phyloP scores from a whole-genome alignment of 306 rosid genomes.

The Corylus americana region DNA sequence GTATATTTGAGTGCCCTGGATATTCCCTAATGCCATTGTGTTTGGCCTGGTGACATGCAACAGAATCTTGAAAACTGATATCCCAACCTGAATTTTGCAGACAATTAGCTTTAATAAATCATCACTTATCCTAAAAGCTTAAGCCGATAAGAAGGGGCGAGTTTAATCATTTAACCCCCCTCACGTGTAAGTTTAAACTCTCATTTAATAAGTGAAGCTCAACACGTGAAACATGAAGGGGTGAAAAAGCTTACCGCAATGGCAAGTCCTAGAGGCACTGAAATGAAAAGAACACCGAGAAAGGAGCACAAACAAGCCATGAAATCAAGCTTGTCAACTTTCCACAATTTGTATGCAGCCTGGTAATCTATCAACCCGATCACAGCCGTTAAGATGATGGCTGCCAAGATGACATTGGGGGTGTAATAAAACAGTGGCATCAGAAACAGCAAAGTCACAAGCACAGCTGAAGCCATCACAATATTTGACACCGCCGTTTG shows the following conservation, averaged over 20 bases:
- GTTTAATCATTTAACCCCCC: not conserved
- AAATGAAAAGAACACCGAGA: conserved; percentile 87
- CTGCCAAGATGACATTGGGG: conserved; percentile 79
- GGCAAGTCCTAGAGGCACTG: conserved; percentile 90
- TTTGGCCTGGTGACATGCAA: conserved; percentile 94
- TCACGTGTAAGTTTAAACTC: too few species aligned
- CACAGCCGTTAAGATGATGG: conserved; percentile 94
- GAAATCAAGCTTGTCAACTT: conserved; percentile 95
- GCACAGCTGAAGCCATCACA: conserved; percentile 88
- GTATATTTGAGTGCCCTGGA: conserved; percentile 82
- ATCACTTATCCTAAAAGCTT: too few species aligned
- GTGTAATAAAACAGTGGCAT: conserved; percentile 96
- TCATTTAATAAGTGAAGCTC: too few species aligned
- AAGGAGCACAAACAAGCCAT: conserved; percentile 86
- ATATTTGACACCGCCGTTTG: conserved; percentile 82
- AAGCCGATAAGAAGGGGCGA: too few species aligned
- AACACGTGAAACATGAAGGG: not conserved
- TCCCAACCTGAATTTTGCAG: conserved; percentile 63
- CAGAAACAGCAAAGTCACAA: conserved; percentile 84
- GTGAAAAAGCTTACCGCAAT: conserved; percentile 66
- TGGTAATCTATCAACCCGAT: conserved; percentile 78
- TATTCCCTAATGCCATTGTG: conserved; percentile 73
- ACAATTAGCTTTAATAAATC: not conserved
- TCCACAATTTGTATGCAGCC: conserved; percentile 72
- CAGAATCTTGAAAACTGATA: conserved; percentile 90